Percentiles rank a stretch among this genome's conserved stretches.
Evolutionary conservation across 2,329 filamentous ascomycete species (phyloP).

Genomic region (Pseudogymnoascus sp.): DNA sequence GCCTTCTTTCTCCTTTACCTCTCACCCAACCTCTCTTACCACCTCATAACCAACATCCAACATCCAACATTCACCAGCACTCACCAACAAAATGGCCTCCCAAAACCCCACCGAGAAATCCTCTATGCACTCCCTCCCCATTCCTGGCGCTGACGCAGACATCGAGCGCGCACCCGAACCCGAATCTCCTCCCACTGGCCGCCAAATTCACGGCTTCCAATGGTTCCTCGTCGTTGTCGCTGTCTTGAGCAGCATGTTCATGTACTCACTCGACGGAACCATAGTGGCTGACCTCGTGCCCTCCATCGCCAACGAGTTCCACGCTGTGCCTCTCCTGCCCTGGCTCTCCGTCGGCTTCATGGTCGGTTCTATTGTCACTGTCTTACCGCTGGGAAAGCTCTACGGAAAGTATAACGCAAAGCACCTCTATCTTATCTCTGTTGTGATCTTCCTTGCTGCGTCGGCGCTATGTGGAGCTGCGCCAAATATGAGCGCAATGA

Average conservation of each 20-base stretch:
- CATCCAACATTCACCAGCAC: not conserved
- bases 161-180: not conserved
- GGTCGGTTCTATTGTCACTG: constrained; percentile 40
- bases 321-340: constrained; percentile 18
- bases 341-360: constrained; percentile 21
- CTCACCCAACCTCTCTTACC: not conserved
- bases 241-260: constrained; percentile 25
- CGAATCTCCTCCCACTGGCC: not conserved
- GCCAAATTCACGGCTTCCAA: constrained; percentile 25
- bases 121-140: not conserved
- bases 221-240: constrained; percentile 45
- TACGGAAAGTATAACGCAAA: constrained; percentile 12
- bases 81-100: not conserved
- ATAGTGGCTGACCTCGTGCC: constrained; percentile 23
- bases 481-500: constrained; percentile 22
- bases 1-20: not conserved
- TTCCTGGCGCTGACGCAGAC: not conserved
- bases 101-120: not conserved
- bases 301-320: constrained; percentile 20
- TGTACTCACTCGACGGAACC: constrained; percentile 11
- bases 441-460: constrained; percentile 15
- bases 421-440: constrained; percentile 6
- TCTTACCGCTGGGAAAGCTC: constrained; percentile 45
- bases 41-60: not conserved
- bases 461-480: constrained; percentile 22